These are phyloP conservation scores for Trichothecium roseum DNA, from an alignment of 2,329 filamentous ascomycete species.

Conservation along the genomic window DNA sequence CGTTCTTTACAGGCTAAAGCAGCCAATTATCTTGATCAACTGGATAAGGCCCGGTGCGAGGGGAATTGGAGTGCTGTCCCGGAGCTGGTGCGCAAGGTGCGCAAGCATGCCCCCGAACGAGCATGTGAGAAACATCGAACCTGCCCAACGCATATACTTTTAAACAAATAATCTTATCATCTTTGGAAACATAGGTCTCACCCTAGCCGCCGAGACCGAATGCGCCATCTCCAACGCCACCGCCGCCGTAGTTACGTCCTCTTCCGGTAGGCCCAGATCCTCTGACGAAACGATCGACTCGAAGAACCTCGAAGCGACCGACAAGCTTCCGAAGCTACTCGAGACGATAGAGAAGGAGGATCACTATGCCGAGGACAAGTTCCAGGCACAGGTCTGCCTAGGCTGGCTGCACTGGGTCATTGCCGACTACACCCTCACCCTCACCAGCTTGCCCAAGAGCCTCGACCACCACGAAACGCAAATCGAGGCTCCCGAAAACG, in stretches of 20 bases:
- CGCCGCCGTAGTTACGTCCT: slow-evolving; percentile 11
- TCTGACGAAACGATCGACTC: slow-evolving; percentile 22
- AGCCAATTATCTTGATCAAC: slow-evolving; percentile 65
- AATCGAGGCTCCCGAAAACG: slow-evolving; percentile 39
- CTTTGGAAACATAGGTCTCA: slow-evolving; percentile 43
- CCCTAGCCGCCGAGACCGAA: slow-evolving; percentile 61
- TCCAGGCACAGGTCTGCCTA: slow-evolving; percentile 74
- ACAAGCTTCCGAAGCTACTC: slow-evolving; percentile 38
- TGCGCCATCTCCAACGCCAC: slow-evolving; percentile 46
- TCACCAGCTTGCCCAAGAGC: slow-evolving; percentile 51
- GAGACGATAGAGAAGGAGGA: slow-evolving; percentile 49
- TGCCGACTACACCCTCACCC: slow-evolving; percentile 55
- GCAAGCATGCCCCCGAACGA: slow-evolving; percentile 81
- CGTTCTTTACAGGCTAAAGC: slow-evolving; percentile 54
- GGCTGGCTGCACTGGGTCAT: slow-evolving; percentile 78
- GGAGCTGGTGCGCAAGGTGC: slow-evolving; percentile 84
- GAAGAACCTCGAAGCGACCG: slow-evolving; percentile 29
- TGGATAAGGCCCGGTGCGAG: slow-evolving; percentile 81
- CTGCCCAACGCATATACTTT: slow-evolving; percentile 1
- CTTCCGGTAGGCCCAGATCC: slow-evolving; percentile 27
- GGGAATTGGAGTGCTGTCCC: slow-evolving; percentile 79
- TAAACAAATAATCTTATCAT: background rate
- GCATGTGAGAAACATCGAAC: slow-evolving; percentile 52
- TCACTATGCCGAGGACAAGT: slow-evolving; percentile 43
- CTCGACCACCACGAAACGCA: slow-evolving; percentile 44